phyloP scores from a whole-genome alignment of 2,329 filamentous ascomycete genomes.

The Balansia obtecta region DNA sequence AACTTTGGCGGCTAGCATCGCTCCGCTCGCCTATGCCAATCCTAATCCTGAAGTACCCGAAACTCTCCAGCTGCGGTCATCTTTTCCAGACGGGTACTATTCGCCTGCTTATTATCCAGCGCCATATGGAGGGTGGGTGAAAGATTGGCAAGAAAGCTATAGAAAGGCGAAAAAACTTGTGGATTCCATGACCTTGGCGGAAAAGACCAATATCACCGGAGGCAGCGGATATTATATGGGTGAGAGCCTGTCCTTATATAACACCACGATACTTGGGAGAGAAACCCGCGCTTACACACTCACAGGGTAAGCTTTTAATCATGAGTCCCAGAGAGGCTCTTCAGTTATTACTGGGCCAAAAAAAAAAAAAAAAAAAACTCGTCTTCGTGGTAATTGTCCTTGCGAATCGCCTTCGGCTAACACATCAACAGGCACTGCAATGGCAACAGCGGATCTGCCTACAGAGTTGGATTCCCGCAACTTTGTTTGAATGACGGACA shows the following conservation, averaged over 20 bases:
- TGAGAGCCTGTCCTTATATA: conserved; percentile 11
- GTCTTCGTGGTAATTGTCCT: not conserved
- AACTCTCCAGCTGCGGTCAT: not conserved
- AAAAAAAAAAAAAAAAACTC: no score
- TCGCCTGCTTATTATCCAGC: conserved; percentile 55
- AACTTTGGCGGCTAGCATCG: not conserved
- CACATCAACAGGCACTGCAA: conserved; percentile 43
- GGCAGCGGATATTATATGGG: conserved; percentile 64
- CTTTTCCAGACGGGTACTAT: conserved; percentile 17
- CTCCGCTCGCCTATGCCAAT: not conserved
- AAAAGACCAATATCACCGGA: conserved; percentile 67
- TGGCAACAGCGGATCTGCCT: conserved; percentile 63
- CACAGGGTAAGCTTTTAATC: conserved; percentile 3
- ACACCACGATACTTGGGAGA: not conserved
- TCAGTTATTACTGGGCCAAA: no score
- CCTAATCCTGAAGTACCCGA: not conserved
- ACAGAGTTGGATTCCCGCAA: conserved; percentile 57
- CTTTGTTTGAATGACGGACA: conserved; percentile 63
- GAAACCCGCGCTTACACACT: no score
- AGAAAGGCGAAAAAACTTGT: conserved; percentile 56
- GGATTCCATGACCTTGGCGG: conserved; percentile 63
- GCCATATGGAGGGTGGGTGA: conserved; percentile 58
- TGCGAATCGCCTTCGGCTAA: not conserved
- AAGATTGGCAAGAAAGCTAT: conserved; percentile 59
- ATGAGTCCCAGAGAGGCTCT: no score